Base-by-base conservation (phyloP, 768 basidiomycete genomes). In the Cubamyces lactineus region DNA sequence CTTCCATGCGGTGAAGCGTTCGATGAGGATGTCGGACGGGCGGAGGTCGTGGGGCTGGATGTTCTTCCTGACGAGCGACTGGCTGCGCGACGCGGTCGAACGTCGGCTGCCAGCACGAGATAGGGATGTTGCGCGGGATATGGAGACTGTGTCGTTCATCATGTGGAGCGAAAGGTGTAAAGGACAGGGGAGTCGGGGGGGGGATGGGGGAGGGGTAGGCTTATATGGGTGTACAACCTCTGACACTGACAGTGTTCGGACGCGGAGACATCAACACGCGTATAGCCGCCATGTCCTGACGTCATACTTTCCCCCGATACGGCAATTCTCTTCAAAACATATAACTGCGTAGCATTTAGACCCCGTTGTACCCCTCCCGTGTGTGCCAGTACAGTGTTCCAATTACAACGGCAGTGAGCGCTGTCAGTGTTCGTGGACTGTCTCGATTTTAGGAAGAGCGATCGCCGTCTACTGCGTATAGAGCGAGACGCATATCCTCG, bases 11-110 rank as follows among this genome's bases (percentile, higher is more conserved):
- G 89, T 83, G 71, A 94, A 94, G 28, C 92, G 88, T 75, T 98
- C 96, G 66, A 98, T 97, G 73, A 99, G 91, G 70, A 99, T 86
- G 75, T 99, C 96, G 11, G 92, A 93, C 0, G 96, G 96, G 53
- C 88, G 85, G 48, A 98, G 84, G 77, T 96, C 95, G 66, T 94
- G 87, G 0, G 92, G 87, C 3, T 92, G 88, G 62, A 93, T 89
- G 74, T 92, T 96, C 80, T 94, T 96, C 83, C 93, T 93, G 81
- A 98, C 94, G 70, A 98, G 86, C 3, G 88, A 89, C 75, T 94
- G 91, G 59, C 84, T 86, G 50, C 92, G 82, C 11, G 92, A 94
- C 46, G 89, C 72, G 6, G 92, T 86, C 4, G 91, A 93, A 53
- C 84, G 83, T 61, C 78, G 84, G 71, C 64, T 66, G 59, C 80